Conservation (phyloP, 2,329 filamentous ascomycete genomes). For the Fusarium albidum region DNA sequence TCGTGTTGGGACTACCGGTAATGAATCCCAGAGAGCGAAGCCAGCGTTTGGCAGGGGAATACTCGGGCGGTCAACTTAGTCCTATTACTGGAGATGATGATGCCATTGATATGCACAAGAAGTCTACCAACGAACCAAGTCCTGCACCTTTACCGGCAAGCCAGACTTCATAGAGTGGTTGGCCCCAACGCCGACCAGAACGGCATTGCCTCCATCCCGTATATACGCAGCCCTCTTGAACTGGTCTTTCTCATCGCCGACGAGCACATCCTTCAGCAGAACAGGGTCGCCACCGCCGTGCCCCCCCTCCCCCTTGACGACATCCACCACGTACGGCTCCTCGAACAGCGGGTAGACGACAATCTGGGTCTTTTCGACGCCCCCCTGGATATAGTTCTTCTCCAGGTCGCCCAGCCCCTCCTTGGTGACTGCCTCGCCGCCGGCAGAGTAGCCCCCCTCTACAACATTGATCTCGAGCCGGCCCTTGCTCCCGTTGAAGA, state of each 20-base stretch:
- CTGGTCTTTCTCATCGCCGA: constrained; percentile 59
- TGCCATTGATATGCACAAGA: too few species aligned
- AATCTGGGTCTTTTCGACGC: constrained; percentile 51
- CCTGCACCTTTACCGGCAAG: constrained; percentile 34
- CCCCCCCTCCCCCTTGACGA: constrained; percentile 60
- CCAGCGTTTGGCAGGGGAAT: too few species aligned
- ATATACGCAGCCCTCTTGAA: constrained; percentile 63
- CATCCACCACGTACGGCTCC: constrained; percentile 63
- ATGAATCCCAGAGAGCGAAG: too few species aligned
- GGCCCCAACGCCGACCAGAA: constrained; percentile 66
- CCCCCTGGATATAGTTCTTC: constrained; percentile 34
- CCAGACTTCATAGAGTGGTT: constrained; percentile 58
- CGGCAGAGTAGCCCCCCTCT: constrained; percentile 67
- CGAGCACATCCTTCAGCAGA: constrained; percentile 60
- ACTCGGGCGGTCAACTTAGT: too few species aligned
- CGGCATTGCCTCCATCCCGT: constrained; percentile 65
- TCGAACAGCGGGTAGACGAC: constrained; percentile 63
- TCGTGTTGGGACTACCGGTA: too few species aligned
- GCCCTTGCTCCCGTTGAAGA: constrained; percentile 66
- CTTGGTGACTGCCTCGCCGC: constrained; percentile 56
- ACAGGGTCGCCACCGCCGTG: constrained; percentile 69
- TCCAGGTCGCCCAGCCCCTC: constrained; percentile 56
- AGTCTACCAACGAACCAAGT: constrained; percentile 32
- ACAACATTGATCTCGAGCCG: constrained; percentile 69
- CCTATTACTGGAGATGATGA: too few species aligned